These are phyloP conservation scores for Cercospora beticola DNA, from an alignment of 2,329 filamentous ascomycete species.

Conservation along the genomic window DNA sequence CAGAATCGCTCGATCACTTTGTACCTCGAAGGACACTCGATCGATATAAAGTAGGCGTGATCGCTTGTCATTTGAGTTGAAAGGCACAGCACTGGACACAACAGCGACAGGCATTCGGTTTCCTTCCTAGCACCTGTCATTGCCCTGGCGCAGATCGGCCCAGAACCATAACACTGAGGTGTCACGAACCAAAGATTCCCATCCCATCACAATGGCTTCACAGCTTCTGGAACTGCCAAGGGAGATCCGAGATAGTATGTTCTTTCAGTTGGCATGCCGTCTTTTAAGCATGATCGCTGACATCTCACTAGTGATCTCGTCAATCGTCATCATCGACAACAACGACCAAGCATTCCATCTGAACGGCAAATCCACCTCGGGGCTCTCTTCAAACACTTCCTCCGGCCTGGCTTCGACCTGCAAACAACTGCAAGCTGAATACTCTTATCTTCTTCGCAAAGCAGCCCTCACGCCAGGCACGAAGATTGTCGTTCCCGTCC, in stretches of 20 bases:
- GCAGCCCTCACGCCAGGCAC: conserved; percentile 23
- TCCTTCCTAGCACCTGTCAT: neutral
- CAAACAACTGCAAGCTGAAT: conserved; percentile 23
- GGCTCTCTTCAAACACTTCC: neutral
- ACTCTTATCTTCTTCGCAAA: conserved; percentile 18
- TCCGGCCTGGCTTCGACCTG: conserved; percentile 17
- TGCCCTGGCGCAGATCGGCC: neutral
- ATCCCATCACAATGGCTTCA: conserved; percentile 16
- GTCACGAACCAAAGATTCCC: neutral
- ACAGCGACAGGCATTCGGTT: neutral
- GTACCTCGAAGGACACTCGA: conserved; percentile 6
- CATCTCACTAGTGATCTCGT: conserved; percentile 20
- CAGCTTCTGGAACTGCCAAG: conserved; percentile 24
- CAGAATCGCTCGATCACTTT: conserved; percentile 9
- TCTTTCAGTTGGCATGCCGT: neutral
- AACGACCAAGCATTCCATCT: conserved; percentile 23
- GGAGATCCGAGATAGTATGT: conserved; percentile 25
- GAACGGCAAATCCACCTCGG: conserved; percentile 3
- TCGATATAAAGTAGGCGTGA: conserved; percentile 16
- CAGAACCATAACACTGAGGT: neutral
- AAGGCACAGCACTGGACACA: neutral
- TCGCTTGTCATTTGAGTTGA: neutral
- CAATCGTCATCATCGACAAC: conserved; percentile 18
- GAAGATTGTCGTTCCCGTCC: conserved; percentile 18
- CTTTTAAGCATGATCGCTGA: neutral